phyloP scores from a whole-genome alignment of 2,329 filamentous ascomycete species.

The Huntiella moniliformis region DNA sequence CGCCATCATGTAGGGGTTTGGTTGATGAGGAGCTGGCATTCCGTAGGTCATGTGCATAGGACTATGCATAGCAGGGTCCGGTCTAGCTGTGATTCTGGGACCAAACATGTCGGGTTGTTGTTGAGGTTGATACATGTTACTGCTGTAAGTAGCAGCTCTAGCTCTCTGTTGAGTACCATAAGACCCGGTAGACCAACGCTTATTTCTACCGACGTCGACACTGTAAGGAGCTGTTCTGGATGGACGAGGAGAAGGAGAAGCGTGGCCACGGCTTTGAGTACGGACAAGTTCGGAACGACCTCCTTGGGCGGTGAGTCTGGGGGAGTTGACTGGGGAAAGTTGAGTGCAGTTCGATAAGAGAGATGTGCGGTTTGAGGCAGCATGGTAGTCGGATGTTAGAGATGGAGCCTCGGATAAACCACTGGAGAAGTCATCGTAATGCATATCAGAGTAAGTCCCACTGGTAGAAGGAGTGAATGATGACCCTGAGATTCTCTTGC shows the following conservation, averaged over 20 bases:
- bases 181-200: slow-evolving; percentile 63
- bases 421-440: slow-evolving; percentile 53
- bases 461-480: slow-evolving; percentile 55
- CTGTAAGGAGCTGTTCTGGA: slow-evolving; percentile 52
- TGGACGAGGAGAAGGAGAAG: slow-evolving; percentile 52
- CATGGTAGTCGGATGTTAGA: slow-evolving; percentile 47
- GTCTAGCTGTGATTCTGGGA: slow-evolving; percentile 34
- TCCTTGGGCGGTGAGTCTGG: slow-evolving; percentile 42
- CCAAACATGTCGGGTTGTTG: slow-evolving; percentile 34
- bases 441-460: slow-evolving; percentile 45
- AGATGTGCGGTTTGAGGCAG: slow-evolving; percentile 48
- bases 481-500: slow-evolving; percentile 48
- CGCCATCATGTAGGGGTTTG: slow-evolving; percentile 35
- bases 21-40: slow-evolving; percentile 36
- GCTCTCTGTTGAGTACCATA: slow-evolving; percentile 38
- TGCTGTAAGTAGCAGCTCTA: slow-evolving; percentile 34
- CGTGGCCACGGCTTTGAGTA: slow-evolving; percentile 47
- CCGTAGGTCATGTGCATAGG: slow-evolving; percentile 33
- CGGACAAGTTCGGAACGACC: slow-evolving; percentile 39
- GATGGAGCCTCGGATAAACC: slow-evolving; percentile 48
- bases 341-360: slow-evolving; percentile 47
- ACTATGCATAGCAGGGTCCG: slow-evolving; percentile 30
- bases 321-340: slow-evolving; percentile 54
- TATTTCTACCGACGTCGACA: slow-evolving; percentile 45
- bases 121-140: slow-evolving; percentile 35